Conservation (phyloP, 148 eudicot species). For the Amaranthus cruentus region DNA sequence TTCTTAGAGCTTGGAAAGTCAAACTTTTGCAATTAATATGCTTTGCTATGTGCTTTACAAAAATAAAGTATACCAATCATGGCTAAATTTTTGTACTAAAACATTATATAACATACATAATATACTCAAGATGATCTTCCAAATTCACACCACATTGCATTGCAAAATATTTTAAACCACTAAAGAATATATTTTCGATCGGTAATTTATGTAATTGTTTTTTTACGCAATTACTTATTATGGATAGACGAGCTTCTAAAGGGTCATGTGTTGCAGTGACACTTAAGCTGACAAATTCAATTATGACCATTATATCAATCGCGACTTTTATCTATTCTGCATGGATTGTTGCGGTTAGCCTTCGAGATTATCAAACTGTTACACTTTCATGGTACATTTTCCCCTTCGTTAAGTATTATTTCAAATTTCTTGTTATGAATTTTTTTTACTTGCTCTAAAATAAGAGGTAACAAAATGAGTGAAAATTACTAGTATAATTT, state of each 20-base stretch:
- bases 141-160: not conserved
- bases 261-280: not conserved
- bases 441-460: not conserved
- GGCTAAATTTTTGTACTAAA: not conserved
- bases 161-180: not conserved
- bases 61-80: not conserved
- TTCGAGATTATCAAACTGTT: conserved; percentile 21
- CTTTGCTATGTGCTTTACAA: not conserved
- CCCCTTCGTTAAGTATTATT: not conserved
- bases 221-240: not conserved
- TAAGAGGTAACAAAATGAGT: not conserved
- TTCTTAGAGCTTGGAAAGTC: conserved; percentile 11
- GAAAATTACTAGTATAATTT: too few species aligned
- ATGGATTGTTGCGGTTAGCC: conserved; percentile 45
- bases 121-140: not conserved
- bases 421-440: not conserved
- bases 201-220: not conserved
- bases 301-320: conserved; percentile 32
- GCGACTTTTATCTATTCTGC: conserved; percentile 34
- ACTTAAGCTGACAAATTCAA: conserved; percentile 16
- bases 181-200: not conserved
- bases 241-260: conserved; percentile 14
- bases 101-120: not conserved
- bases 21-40: not conserved
- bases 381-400: conserved; percentile 21